Conservation (phyloP, 1,284 basidiomycete species). For the Malassezia japonica region DNA sequence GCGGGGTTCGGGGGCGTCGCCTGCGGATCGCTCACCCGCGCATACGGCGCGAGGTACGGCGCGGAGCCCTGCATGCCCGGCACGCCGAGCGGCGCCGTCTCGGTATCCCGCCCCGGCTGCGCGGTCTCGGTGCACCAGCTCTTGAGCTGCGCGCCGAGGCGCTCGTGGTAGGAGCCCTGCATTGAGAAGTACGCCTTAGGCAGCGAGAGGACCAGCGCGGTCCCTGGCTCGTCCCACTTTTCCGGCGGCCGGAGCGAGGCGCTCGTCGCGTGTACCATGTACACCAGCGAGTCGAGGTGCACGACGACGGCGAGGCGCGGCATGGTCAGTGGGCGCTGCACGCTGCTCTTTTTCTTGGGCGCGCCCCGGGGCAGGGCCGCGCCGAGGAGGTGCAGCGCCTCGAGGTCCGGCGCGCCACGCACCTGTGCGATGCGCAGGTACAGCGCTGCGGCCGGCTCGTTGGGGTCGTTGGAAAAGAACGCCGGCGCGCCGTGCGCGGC, state of each 20-base stretch:
- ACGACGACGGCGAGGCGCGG: slow-evolving; percentile 14
- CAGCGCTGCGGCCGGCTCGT: slow-evolving; percentile 29
- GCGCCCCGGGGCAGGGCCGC: slow-evolving; percentile 9
- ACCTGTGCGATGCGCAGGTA: slow-evolving; percentile 26
- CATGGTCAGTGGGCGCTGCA: not conserved
- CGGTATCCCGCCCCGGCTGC: not conserved
- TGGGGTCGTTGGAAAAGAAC: slow-evolving; percentile 32
- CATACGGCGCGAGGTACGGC: not conserved
- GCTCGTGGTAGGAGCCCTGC: slow-evolving; percentile 10
- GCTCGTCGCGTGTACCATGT: not conserved
- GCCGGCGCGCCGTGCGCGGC: slow-evolving; percentile 6
- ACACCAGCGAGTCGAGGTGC: slow-evolving; percentile 13
- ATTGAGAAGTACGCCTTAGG: not conserved
- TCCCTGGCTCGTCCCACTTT: not conserved
- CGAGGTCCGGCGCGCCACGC: slow-evolving; percentile 19
- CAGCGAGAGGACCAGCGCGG: slow-evolving; percentile 1
- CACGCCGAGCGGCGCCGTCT: not conserved
- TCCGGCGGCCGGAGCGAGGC: not conserved
- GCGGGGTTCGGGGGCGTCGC: not conserved
- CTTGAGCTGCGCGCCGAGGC: not conserved
- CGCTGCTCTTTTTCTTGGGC: not conserved
- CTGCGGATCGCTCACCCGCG: not conserved
- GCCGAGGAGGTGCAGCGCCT: slow-evolving; percentile 16
- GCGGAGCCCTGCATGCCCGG: not conserved
- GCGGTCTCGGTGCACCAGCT: not conserved